phyloP scores from a whole-genome alignment of 352 stramenopile species.

The Phytophthora citrophthora region DNA sequence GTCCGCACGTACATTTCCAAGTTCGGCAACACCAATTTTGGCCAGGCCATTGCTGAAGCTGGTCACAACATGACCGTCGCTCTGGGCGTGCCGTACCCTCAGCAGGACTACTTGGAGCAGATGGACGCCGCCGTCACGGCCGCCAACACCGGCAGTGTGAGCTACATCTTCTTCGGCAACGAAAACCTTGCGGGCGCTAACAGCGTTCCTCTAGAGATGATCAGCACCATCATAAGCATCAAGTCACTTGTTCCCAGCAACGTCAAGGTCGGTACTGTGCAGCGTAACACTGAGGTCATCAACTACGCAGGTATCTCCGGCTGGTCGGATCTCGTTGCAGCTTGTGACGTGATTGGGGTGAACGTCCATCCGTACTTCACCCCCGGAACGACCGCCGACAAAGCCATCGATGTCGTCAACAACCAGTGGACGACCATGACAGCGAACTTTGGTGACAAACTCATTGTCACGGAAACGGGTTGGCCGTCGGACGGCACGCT shows the following conservation, averaged over 20 bases:
- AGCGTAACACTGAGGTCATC: conserved; percentile 67
- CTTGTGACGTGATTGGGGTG: conserved; percentile 55
- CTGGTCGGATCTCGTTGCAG: conserved; percentile 40
- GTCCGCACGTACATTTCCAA: conserved; percentile 74
- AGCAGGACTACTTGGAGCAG: conserved; percentile 46
- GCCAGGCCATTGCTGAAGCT: conserved; percentile 37
- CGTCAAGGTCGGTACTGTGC: conserved; percentile 72
- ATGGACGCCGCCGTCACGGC: conserved; percentile 42
- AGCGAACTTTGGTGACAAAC: conserved; percentile 44
- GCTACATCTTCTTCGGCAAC: conserved; percentile 73
- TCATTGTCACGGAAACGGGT: conserved; percentile 57
- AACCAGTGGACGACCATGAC: conserved; percentile 42
- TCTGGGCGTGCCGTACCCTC: conserved; percentile 55
- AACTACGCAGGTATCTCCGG: conserved; percentile 25
- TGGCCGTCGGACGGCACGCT: conserved; percentile 47
- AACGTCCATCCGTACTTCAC: conserved; percentile 65
- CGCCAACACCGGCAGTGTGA: conserved; percentile 43
- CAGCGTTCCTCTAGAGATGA: conserved; percentile 40
- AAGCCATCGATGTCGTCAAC: conserved; percentile 48
- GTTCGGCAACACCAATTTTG: conserved; percentile 53
- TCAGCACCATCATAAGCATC: conserved; percentile 44
- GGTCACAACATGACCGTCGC: conserved; percentile 45
- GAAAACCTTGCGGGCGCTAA: conserved; percentile 50
- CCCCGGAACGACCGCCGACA: conserved; percentile 20
- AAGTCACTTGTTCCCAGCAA: conserved; percentile 44